phyloP scores from a whole-genome alignment of 495 filamentous ascomycete genomes.

The Venustampulla echinocandica region DNA sequence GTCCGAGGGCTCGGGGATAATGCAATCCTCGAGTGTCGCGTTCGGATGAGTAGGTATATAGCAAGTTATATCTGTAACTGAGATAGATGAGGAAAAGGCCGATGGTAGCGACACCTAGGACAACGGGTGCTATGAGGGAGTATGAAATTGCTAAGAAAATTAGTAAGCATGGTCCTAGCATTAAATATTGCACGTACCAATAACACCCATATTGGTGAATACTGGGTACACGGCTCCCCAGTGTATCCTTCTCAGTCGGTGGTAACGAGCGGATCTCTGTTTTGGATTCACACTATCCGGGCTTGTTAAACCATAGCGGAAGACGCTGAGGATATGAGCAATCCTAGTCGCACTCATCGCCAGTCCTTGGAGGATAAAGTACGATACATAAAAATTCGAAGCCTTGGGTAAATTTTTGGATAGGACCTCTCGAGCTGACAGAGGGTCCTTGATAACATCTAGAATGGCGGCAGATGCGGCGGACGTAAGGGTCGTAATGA shows the following conservation, averaged over 20 bases:
- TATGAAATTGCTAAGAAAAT: slow-evolving; percentile 63
- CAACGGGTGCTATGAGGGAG: slow-evolving; percentile 80
- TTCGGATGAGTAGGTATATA: slow-evolving; percentile 75
- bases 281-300: slow-evolving; percentile 45
- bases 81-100: slow-evolving; percentile 83
- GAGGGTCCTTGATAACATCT: slow-evolving; percentile 56
- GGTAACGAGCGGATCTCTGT: slow-evolving; percentile 48
- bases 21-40: slow-evolving; percentile 86
- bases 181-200: slow-evolving; percentile 44
- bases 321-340: slow-evolving; percentile 66
- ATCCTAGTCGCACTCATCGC: slow-evolving; percentile 67
- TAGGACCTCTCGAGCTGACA: slow-evolving; percentile 51
- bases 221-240: slow-evolving; percentile 88
- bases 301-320: slow-evolving; percentile 67
- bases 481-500: slow-evolving; percentile 74
- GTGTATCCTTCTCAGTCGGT: slow-evolving; percentile 50
- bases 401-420: slow-evolving; percentile 71
- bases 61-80: slow-evolving; percentile 86
- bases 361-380: slow-evolving; percentile 91
- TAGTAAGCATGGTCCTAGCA: not conserved
- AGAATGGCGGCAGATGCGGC: slow-evolving; percentile 60
- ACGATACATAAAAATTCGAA: slow-evolving; percentile 92
- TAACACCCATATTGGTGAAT: slow-evolving; percentile 76
- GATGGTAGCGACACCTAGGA: slow-evolving; percentile 76
- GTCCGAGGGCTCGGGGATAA: slow-evolving; percentile 79